Evolutionary conservation across 1,139 yeast genomes (phyloP).

Genomic region (Diutina scorzettiae): DNA sequence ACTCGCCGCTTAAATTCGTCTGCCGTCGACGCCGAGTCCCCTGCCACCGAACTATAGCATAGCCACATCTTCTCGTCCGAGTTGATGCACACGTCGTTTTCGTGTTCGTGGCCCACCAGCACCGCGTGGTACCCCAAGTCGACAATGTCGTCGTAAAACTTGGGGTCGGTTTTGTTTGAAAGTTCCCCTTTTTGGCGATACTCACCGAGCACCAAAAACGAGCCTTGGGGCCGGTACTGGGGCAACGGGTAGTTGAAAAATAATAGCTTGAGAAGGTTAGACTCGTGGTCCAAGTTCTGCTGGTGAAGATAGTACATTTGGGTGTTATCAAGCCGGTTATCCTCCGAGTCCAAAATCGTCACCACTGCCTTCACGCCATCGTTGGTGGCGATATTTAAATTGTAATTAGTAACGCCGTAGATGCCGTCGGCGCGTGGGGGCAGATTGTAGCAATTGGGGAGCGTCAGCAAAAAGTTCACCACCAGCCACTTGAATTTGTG

Average conservation of each 20-base stretch:
- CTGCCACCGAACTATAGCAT: constrained; percentile 31
- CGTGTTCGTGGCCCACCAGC: constrained; percentile 45
- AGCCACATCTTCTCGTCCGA: constrained; percentile 42
- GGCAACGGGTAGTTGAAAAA: constrained; percentile 43
- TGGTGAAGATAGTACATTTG: constrained; percentile 9
- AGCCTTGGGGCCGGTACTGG: constrained; percentile 37
- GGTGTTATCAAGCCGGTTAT: constrained; percentile 6
- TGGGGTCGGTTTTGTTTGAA: constrained; percentile 17
- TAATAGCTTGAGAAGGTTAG: constrained; percentile 19
- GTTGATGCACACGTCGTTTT: constrained; percentile 38
- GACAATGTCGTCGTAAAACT: constrained; percentile 23
- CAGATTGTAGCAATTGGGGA: constrained; percentile 76
- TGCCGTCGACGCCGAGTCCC: constrained; percentile 3
- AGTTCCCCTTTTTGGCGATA: constrained; percentile 32
- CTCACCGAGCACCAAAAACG: constrained; percentile 35
- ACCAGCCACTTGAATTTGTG: constrained; percentile 22
- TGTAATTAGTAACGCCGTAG: constrained; percentile 29
- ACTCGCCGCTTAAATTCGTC: background rate
- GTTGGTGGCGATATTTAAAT: constrained; percentile 12
- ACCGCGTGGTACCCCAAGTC: constrained; percentile 25
- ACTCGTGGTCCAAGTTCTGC: constrained; percentile 7
- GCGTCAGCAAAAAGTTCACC: constrained; percentile 38
- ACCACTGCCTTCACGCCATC: background rate
- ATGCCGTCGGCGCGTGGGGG: constrained; percentile 30
- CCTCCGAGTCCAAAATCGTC: constrained; percentile 6